Evolutionary conservation across 352 stramenopile genomes (phyloP).

Genomic region (Lagenidium giganteum): DNA sequence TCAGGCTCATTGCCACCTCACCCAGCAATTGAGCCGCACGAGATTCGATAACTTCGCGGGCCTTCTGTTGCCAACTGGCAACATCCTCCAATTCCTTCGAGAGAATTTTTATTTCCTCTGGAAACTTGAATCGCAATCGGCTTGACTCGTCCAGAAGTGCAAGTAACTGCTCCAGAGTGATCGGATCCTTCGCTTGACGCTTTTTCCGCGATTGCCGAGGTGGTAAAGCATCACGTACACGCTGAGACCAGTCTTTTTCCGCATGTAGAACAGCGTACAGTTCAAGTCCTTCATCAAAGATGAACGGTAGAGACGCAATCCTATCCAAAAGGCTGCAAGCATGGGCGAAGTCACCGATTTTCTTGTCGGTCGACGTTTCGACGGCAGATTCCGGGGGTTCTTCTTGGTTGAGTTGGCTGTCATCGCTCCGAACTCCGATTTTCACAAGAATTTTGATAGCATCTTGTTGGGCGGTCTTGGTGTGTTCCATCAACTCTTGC

Average conservation of each 20-base stretch:
- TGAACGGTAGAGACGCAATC: slow-evolving; percentile 63
- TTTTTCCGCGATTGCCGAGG: slow-evolving; percentile 80
- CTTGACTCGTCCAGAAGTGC: slow-evolving; percentile 53
- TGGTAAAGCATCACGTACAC: slow-evolving; percentile 68
- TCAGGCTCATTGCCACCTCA: slow-evolving; percentile 35
- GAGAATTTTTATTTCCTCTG: slow-evolving; percentile 70
- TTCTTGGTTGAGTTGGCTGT: slow-evolving; percentile 7
- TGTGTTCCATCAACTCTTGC: slow-evolving; percentile 47
- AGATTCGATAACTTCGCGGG: slow-evolving; percentile 37
- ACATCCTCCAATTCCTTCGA: slow-evolving; percentile 72
- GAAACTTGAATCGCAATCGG: slow-evolving; percentile 61
- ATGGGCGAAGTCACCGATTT: slow-evolving; percentile 32
- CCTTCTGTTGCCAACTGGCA: slow-evolving; percentile 53
- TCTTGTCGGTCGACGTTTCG: background rate
- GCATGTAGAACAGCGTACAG: slow-evolving; percentile 48
- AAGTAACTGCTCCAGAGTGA: slow-evolving; percentile 53
- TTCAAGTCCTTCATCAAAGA: slow-evolving; percentile 60
- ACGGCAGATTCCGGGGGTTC: slow-evolving; percentile 7
- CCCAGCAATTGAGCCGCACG: slow-evolving; percentile 29
- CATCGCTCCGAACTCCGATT: slow-evolving; percentile 30
- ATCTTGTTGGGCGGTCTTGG: slow-evolving; percentile 38
- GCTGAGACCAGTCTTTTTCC: slow-evolving; percentile 62
- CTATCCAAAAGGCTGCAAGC: slow-evolving; percentile 56
- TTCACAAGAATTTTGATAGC: slow-evolving; percentile 42
- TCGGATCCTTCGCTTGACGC: slow-evolving; percentile 50